A percentile compares a stretch with the other conserved stretches of the same genome.
These are phyloP conservation scores for Hibiscus tridactylites DNA, from an alignment of 345 rosid species.

Conservation along the genomic window DNA sequence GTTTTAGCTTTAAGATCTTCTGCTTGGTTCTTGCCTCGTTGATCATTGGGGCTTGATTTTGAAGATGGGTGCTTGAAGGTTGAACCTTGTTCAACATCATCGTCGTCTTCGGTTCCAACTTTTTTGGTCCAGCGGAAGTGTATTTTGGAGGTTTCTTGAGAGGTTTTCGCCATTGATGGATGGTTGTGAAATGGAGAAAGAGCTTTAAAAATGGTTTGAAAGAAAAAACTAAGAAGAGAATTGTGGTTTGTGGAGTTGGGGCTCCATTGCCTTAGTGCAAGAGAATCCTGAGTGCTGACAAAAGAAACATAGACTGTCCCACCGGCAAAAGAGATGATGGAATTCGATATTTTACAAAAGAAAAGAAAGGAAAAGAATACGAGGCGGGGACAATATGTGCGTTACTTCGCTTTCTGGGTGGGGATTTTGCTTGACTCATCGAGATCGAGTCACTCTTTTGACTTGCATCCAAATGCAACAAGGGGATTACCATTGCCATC, in stretches of 20 bases:
- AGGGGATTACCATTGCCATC: no score
- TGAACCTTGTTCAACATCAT: constrained; percentile 28
- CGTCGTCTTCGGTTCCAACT: constrained; percentile 52
- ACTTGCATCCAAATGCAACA: no score
- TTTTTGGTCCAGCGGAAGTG: constrained; percentile 81
- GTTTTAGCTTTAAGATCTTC: constrained; percentile 5
- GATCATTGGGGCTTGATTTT: constrained; percentile 5
- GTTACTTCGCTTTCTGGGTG: constrained; percentile 71
- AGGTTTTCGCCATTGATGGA: constrained; percentile 39
- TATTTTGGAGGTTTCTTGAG: constrained; percentile 58
- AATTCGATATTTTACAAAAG: not conserved
- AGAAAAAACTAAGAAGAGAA: not conserved
- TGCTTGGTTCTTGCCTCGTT: constrained; percentile 16
- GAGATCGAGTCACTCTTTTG: constrained; percentile 43
- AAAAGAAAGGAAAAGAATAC: not conserved
- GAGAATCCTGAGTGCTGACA: constrained; percentile 36
- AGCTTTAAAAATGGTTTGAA: constrained; percentile 2
- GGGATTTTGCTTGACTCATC: constrained; percentile 46
- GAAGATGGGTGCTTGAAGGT: constrained; percentile 26
- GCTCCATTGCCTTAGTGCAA: constrained; percentile 9
- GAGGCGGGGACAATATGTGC: constrained; percentile 44
- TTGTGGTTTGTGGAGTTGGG: not conserved
- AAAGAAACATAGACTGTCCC: constrained; percentile 6
- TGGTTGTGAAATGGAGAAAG: constrained; percentile 10
- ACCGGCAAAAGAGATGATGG: constrained; percentile 1